These are phyloP conservation scores for Syzygium syzygioides DNA, from an alignment of 441 rosid genomes.

Conservation along the genomic window DNA sequence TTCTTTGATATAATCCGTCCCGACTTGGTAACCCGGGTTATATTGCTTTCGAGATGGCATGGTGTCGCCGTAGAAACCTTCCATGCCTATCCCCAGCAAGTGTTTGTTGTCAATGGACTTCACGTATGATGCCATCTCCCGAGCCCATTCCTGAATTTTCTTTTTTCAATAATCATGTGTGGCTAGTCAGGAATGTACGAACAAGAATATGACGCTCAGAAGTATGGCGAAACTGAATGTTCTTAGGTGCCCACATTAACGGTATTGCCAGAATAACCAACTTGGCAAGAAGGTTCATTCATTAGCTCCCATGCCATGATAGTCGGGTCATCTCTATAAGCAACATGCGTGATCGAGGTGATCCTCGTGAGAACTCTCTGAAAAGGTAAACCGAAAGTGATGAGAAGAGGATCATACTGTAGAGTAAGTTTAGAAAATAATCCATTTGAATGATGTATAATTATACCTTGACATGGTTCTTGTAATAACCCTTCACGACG, in stretches of 20 bases:
- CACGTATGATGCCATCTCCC: conserved; percentile 29
- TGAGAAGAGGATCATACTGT: not conserved
- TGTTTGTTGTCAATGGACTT: conserved; percentile 30
- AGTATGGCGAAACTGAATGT: not conserved
- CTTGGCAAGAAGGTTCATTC: conserved; percentile 48
- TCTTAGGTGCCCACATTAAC: conserved; percentile 12
- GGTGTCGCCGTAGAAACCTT: conserved; percentile 34
- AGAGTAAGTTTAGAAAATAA: not conserved
- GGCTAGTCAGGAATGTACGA: not conserved
- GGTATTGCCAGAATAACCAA: conserved; percentile 40
- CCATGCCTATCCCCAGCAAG: conserved; percentile 27
- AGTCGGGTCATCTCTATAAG: conserved; percentile 43
- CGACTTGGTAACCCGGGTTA: conserved; percentile 28
- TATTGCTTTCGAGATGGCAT: conserved; percentile 20
- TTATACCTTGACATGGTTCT: conserved; percentile 39
- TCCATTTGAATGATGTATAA: not conserved
- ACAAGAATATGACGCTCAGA: not conserved
- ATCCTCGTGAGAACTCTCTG: conserved; percentile 38
- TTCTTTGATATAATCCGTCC: conserved; percentile 26
- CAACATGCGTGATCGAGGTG: conserved; percentile 30
- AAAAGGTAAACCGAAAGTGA: not conserved
- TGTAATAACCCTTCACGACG: conserved; percentile 33
- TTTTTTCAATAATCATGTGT: not conserved
- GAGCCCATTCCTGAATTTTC: conserved; percentile 22
- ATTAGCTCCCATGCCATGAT: conserved; percentile 67